Base-by-base conservation (phyloP, 140 eudicot genomes). In the Anethum foeniculum region DNA sequence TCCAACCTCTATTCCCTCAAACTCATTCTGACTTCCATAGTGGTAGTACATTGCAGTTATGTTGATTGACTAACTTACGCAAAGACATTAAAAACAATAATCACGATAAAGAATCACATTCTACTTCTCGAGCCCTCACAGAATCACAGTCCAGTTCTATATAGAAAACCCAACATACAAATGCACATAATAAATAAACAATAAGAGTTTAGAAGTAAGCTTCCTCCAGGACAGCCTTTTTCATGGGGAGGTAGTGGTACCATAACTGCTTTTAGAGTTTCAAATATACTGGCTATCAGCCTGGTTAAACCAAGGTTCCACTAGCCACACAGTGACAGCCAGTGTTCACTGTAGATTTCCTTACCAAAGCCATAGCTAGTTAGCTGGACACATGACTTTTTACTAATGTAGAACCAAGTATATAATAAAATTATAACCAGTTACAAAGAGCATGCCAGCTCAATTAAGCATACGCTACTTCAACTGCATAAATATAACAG, bases 361-460 rank as follows among this genome's bases (percentile, higher is more conserved):
- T 48, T 76, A 43, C 58, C 56, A 43, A 27, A 23, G 54, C n/a
- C 77, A 69, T 69, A 34, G 75, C 64, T 47, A 48, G 79, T 47
- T 46, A 11, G 44, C 38, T 5, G 32, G 46, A 28, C 38, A 56
- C 43, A 13, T 44, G 16, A 30, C 12, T 76, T 13, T 12, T 38
- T 41, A 75, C 25, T 41, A 41, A 43, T n/a, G 67, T 9, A 18
- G 62, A 64, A 64, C 44, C 62, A 27, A 19, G 12, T 27, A 43
- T 16, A 64, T 62, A 28, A 64, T 23, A 5, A 69, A 60, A 16
- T 36, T 39, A 34, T 6, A 48, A 23, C 21, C 43, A 64, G 58
- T 38, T 62, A 64, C 76, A 79, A 79, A 52, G 27, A 79, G 30
- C 34, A 13, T 36, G 48, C 64, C n/a, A 21, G 30, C 62, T 79